phyloP scores from a whole-genome alignment of 163 green algal species.

The Scenedesmus sp. region DNA sequence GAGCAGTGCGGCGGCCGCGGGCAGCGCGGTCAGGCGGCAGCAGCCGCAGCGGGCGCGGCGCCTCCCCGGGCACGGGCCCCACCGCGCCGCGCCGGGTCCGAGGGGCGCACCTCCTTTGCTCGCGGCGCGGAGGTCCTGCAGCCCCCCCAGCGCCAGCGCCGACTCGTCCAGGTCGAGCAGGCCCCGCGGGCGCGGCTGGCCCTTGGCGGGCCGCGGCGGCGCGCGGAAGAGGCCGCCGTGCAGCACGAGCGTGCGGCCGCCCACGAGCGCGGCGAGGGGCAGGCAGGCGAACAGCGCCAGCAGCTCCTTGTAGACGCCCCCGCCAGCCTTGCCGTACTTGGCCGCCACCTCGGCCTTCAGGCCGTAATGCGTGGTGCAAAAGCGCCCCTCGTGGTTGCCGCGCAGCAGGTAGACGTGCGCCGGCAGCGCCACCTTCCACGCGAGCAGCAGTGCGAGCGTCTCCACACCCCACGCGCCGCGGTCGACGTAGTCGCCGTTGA shows the following conservation, averaged over 20 bases:
- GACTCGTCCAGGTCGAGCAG: too few relatives aligned
- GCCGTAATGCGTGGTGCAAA: constrained; percentile 93
- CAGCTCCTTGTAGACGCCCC: constrained; percentile 53
- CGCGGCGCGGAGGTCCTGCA: constrained; percentile 77
- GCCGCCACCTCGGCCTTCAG: constrained; percentile 74
- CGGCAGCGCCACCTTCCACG: constrained; percentile 77
- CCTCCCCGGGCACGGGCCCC: too few relatives aligned
- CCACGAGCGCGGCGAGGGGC: constrained; percentile 82
- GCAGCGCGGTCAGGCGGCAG: too few relatives aligned
- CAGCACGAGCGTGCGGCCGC: constrained; percentile 76
- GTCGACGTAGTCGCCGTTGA: constrained; percentile 99
- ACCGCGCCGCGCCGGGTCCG: too few relatives aligned
- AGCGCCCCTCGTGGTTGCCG: constrained; percentile 95
- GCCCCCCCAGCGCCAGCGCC: constrained; percentile 65
- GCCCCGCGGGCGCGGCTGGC: background rate
- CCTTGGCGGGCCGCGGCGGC: constrained; percentile 16
- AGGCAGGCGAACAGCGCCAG: constrained; percentile 80
- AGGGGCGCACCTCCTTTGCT: constrained; percentile 76
- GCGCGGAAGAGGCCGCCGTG: constrained; percentile 47
- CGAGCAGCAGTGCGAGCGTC: constrained; percentile 81
- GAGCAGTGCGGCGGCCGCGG: too few relatives aligned
- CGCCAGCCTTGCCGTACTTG: constrained; percentile 40
- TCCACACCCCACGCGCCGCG: constrained; percentile 96
- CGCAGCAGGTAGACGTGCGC: constrained; percentile 79
- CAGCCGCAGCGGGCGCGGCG: too few relatives aligned